Evolutionary conservation across 768 basidiomycete genomes (phyloP).

Genomic region (Kwoniella mangroviensis): DNA sequence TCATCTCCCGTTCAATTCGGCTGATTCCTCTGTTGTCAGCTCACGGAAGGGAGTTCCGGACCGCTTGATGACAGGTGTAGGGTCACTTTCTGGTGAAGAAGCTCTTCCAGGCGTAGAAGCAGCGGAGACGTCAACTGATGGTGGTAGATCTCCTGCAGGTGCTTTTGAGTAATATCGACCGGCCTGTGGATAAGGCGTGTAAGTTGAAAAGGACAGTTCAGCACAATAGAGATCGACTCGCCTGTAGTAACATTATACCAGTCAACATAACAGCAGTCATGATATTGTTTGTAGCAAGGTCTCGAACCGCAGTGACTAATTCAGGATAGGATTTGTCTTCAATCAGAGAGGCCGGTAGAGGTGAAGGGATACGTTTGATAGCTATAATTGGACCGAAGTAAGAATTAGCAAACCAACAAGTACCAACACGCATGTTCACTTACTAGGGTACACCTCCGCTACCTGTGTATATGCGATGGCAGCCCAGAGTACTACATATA

Average conservation of each 20-base stretch:
- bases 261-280: conserved; percentile 58
- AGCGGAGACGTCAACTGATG: conserved; percentile 6
- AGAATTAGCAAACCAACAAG: not conserved
- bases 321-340: conserved; percentile 37
- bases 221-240: conserved; percentile 24
- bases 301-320: conserved; percentile 44
- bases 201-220: not conserved
- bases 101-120: conserved; percentile 16
- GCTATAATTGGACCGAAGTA: conserved; percentile 24
- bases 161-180: conserved; percentile 53
- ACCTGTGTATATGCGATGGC: conserved; percentile 48
- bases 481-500: conserved; percentile 35
- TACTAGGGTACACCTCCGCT: conserved; percentile 46
- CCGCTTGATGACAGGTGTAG: conserved; percentile 29
- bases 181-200: conserved; percentile 30
- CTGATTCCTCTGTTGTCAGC: conserved; percentile 46
- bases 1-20: conserved; percentile 32
- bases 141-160: conserved; percentile 24
- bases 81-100: conserved; percentile 15
- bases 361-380: conserved; percentile 44
- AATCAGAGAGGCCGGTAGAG: conserved; percentile 28
- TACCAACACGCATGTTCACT: conserved; percentile 12
- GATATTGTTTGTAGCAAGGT: conserved; percentile 55
- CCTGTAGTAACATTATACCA: conserved; percentile 58
- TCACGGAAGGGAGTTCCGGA: conserved; percentile 51